Base-by-base conservation (phyloP, 228 moss, liverwort and hornwort genomes). In the Sphagnum magellanicum region DNA sequence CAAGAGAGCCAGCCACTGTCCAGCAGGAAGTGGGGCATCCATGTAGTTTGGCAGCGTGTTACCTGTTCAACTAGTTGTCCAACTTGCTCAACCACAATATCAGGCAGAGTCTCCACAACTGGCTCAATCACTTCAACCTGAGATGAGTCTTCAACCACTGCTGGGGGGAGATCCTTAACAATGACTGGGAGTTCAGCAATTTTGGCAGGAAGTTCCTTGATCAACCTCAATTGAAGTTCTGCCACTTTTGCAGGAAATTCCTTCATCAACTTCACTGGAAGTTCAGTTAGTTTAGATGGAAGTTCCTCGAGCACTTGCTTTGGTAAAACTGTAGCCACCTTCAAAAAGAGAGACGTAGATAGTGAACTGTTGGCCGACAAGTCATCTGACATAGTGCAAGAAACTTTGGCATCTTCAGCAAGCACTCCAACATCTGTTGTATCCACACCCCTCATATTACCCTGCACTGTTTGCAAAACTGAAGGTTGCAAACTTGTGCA, bases 1-100 rank as follows among this genome's bases (percentile, higher is more conserved):
- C 32, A 32, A 32, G 32, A 32, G 3, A 32, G 32, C 32, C 32
- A 32, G 32, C 32, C 32, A 32, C 32, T 32, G 32, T 32, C 32
- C 32, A 32, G 32, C 32, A 32, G 32, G 32, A 32, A 32, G 32
- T 32, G 32, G 32, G 32, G 32, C 32, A 32, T 32, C 32, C 32
- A 32, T 32, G 32, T 32, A 32, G 32, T 76, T 73, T 80, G 70
- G 70, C 83, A 73, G 6, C 76, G 77, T 32, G 72, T 77, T 76
- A 86, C 83, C 78, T 81, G 81, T 68, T 85, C 83, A 48, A 82
- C 91, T 69, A 91, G 84, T 69, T 82, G 82, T 78, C 81, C 77
- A 52, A 83, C 83, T 74, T 91, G 91, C 77, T 88, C 88, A 71
- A 84, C 73, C 14, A 91, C 84, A 67, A 73, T 65, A 64, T 90